Evolutionary conservation across 2,329 filamentous ascomycete genomes (phyloP).

Genomic region (Aspergillus sp.): DNA sequence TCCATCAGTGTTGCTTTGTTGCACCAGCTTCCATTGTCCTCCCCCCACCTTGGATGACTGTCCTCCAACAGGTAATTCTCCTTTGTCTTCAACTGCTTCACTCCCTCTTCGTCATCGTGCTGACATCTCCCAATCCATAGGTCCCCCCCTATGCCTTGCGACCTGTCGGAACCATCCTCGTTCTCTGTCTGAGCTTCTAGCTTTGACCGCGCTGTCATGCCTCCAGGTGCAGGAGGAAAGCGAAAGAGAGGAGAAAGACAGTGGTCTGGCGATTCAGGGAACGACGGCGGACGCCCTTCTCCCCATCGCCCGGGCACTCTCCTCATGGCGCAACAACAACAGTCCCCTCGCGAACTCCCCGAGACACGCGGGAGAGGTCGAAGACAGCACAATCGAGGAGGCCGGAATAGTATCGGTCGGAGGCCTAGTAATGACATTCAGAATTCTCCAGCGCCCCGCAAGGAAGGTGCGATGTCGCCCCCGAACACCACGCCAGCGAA

Average conservation of each 20-base stretch:
- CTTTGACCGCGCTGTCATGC: slow-evolving; percentile 43
- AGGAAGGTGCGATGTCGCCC: slow-evolving; percentile 32
- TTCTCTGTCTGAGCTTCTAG: slow-evolving; percentile 27
- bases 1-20: slow-evolving; percentile 1
- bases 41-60: slow-evolving; percentile 12
- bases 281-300: slow-evolving; percentile 43
- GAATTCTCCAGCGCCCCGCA: slow-evolving; percentile 27
- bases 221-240: slow-evolving; percentile 52
- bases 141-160: slow-evolving; percentile 33
- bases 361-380: slow-evolving; percentile 40
- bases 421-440: slow-evolving; percentile 35
- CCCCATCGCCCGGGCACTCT: slow-evolving; percentile 48
- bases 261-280: slow-evolving; percentile 43
- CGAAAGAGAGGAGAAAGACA: slow-evolving; percentile 52
- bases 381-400: slow-evolving; percentile 38
- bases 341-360: slow-evolving; percentile 35
- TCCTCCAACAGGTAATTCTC: slow-evolving; percentile 12
- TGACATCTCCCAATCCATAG: slow-evolving; percentile 5
- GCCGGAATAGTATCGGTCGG: slow-evolving; percentile 36
- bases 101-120: not conserved
- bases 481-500: slow-evolving; percentile 26
- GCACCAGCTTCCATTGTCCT: slow-evolving; percentile 1
- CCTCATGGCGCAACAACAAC: slow-evolving; percentile 54
- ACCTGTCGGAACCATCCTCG: slow-evolving; percentile 24
- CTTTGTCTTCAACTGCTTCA: not conserved